A percentile compares a stretch with the other conserved stretches of the same genome.
Conservation (phyloP, 2,329 filamentous ascomycete genomes). For the Colletotrichum camelliae region DNA sequence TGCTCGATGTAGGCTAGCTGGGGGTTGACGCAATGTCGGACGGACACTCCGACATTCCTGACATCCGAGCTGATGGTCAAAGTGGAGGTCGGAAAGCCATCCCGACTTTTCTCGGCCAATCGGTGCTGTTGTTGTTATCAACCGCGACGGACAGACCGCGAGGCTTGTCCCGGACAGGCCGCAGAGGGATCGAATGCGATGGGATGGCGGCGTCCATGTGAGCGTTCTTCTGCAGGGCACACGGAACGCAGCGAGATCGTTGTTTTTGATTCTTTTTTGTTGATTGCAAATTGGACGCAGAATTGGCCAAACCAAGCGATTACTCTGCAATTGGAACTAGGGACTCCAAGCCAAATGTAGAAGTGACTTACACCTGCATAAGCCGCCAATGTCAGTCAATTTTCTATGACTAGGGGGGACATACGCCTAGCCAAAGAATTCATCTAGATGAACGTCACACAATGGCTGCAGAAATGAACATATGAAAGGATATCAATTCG, state of each 20-base stretch:
- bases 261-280: background rate
- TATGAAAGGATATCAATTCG: background rate
- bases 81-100: background rate
- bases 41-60: background rate
- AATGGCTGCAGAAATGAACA: conserved; percentile 35
- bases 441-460: background rate
- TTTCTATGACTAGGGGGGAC: background rate
- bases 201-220: background rate
- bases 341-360: background rate
- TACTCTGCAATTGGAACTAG: background rate
- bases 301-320: background rate
- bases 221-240: background rate
- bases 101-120: background rate
- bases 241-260: background rate
- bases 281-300: background rate
- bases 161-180: background rate
- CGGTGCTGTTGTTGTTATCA: background rate
- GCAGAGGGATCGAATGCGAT: conserved; percentile 18
- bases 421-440: fast-evolving
- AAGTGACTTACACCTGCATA: background rate
- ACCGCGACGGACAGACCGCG: conserved; percentile 34
- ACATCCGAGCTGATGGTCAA: background rate
- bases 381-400: background rate
- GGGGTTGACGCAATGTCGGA: background rate
- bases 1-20: background rate